Evolutionary conservation across 805 yeast genomes (phyloP).

Genomic region (Millerago galiae): DNA sequence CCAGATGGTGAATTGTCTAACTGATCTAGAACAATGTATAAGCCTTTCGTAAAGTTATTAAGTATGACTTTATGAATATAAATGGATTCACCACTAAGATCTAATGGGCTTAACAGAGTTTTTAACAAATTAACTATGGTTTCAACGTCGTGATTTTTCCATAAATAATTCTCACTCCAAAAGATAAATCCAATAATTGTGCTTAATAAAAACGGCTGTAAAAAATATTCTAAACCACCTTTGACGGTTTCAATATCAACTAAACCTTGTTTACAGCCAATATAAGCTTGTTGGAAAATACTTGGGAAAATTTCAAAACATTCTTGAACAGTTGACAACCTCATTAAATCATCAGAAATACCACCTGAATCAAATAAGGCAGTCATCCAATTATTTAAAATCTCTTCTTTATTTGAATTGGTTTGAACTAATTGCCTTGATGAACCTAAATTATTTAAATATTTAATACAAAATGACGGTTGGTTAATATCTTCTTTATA

Average conservation of each 20-base stretch:
- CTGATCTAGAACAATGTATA: slow-evolving; percentile 10
- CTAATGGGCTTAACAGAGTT: slow-evolving; percentile 35
- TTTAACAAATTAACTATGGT: slow-evolving; percentile 33
- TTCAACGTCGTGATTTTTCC: slow-evolving; percentile 26
- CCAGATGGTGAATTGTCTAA: slow-evolving; percentile 3
- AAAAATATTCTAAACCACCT: slow-evolving; percentile 81
- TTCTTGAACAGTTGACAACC: slow-evolving; percentile 58
- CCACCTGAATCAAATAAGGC: slow-evolving; percentile 82
- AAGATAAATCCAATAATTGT: slow-evolving; percentile 48
- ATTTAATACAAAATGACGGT: slow-evolving; percentile 27
- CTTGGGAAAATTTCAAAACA: slow-evolving; percentile 64
- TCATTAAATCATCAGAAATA: slow-evolving; percentile 75
- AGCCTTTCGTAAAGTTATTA: slow-evolving; percentile 14
- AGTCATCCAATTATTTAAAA: slow-evolving; percentile 65
- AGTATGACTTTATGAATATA: slow-evolving; percentile 37
- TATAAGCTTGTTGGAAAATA: slow-evolving; percentile 65
- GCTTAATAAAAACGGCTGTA: slow-evolving; percentile 68
- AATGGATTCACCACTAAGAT: slow-evolving; percentile 39
- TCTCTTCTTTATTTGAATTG: slow-evolving; percentile 22
- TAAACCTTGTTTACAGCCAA: slow-evolving; percentile 48
- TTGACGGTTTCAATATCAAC: slow-evolving; percentile 54
- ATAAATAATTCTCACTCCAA: slow-evolving; percentile 40
- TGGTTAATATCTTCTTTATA: slow-evolving; percentile 11
- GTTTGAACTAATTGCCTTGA: slow-evolving; percentile 22
- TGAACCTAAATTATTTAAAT: slow-evolving; percentile 24